A percentile compares a stretch with the other conserved stretches of the same genome.
These are phyloP conservation scores for Moniliella sp. DNA, from an alignment of 1,284 basidiomycete genomes.

Conservation along the genomic window DNA sequence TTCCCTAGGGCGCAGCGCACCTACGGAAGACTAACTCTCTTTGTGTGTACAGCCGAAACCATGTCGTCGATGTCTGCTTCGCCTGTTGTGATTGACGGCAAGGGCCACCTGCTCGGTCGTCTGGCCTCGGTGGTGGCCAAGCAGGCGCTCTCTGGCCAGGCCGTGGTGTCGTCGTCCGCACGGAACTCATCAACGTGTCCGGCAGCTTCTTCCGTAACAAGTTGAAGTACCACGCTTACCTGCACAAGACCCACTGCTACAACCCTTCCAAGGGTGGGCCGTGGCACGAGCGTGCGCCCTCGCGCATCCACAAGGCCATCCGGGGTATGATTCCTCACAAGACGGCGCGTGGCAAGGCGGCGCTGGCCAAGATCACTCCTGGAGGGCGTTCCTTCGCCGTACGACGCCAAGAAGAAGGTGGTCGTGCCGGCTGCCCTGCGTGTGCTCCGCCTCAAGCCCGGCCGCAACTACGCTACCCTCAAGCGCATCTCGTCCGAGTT, in stretches of 20 bases:
- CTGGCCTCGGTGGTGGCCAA: conserved; percentile 95
- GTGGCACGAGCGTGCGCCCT: conserved; percentile 95
- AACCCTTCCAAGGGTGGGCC: conserved; percentile 98
- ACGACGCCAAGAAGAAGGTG: conserved; percentile 98
- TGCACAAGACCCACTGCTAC: conserved; percentile 96
- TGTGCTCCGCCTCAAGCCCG: conserved; percentile 93
- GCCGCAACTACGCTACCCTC: conserved; percentile 96
- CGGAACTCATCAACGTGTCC: conserved; percentile 97
- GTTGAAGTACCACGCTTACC: conserved; percentile 97
- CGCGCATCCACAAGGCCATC: conserved; percentile 94
- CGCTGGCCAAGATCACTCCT: conserved; percentile 89
- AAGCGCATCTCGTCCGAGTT: conserved; percentile 95
- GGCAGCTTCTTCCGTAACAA: conserved; percentile 99
- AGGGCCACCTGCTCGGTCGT: conserved; percentile 98
- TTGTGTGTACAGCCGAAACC: too few species aligned
- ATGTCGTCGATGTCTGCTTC: conserved; percentile 33
- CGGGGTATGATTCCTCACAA: conserved; percentile 88
- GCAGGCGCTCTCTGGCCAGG: conserved; percentile 68
- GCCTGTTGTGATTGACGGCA: conserved; percentile 98
- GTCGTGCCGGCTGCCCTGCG: conserved; percentile 91
- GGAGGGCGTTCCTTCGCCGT: conserved; percentile 94
- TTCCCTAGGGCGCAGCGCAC: too few species aligned
- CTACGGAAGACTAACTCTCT: too few species aligned
- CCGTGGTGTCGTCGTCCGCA: conserved; percentile 95
- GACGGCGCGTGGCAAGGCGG: conserved; percentile 81